Base-by-base conservation (phyloP, 2,329 filamentous ascomycete genomes). In the Claviceps cyperi region DNA sequence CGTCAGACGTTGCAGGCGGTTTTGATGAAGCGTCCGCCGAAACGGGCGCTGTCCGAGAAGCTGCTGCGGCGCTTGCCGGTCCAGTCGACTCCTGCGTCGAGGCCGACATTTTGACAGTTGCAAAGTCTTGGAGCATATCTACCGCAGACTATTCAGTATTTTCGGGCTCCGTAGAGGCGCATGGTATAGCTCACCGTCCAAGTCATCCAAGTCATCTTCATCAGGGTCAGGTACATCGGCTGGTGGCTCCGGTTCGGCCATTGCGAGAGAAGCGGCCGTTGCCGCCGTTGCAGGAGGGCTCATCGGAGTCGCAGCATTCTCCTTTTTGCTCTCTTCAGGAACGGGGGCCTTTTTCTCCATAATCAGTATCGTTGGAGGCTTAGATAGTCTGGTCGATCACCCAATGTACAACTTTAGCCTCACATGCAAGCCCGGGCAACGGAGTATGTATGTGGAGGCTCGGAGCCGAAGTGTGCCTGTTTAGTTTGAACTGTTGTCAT, bases 41-140 rank as follows among this genome's bases (percentile, higher is more conserved):
- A 13, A 69, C 69, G 5, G 69, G 60, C 35, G 68, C 52, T 46
- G 65, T 60, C n/a, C 58, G 56, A 37, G 63, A 53, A 11, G 66
- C 55, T 41, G 66, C 55, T 39, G 59, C 58, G 36, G 61, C 41
- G 41, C 56, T 49, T 49, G 58, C 17, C 17, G 50, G n/a, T 17
- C 48, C 55, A 32, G 63, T 28, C 3, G 43, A 24, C 8, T 24
- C 15, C 17, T 40, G 52, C 50, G 50, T 49, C 58, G 50, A 53
- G 48, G 14, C 48, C 37, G 64, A 61, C 14, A 81, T 59, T 56
- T 82, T 80, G 48, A 75, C 73, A 28, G 83, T 69, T 41, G 83
- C 82, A 68, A 98, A 98, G 56, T 96, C 86, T 62, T 96, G 88
- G 24, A 98, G 81, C 66, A 97, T 84, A 59, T 97, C 91, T 91